Evolutionary conservation across 257 asterid genomes (phyloP), one percentile per base, ranked within the genome.

Genomic region (Solanum virginianum): DNA sequence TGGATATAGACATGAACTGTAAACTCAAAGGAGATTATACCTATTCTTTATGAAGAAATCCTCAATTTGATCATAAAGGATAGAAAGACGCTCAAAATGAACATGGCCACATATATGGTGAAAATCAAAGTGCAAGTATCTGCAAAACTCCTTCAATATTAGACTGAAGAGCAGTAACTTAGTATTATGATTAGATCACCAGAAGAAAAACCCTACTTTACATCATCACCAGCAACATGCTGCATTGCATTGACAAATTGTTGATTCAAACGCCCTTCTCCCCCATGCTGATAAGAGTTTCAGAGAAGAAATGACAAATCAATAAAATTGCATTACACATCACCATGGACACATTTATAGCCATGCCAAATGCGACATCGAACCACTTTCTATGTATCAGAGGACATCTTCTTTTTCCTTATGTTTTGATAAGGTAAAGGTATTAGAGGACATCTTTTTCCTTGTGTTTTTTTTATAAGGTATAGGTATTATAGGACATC

Each of bases 81-180:
- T 92, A 83, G 98, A 97, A 87, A 97, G 97, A 87, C 98, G 92
- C 89, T 92, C 95, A 75, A 95, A 92, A 74, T 92, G 91, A 85
- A 89, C 89, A 85, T 95, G 97, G 43, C 99, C 99, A 29, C 99
- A 97, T 86, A 95, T 90, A 88, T 87, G 95, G 89, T 97, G 99
- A 90, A 97, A 97, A 91, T 97, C 99, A 36, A 97, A 97, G 93
- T 97, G 99, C 91, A 91, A 59, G 85, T 95, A 97, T 89, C 99
- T 97, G 94, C 86, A 85, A 39, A 88, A 88, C 66, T 80, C 59
- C 41, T 60, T 39, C 71, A 79, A 63, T 77, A 80, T 90, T 84
- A 88, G 85, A 69, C 86, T 69, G 69, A 60, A 88, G 81, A 22
- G 69, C 80, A 85, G 83, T 51, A 82, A 75, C 62, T 41, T 47